These are phyloP conservation scores for Ascochyta clinopodiicola DNA, from an alignment of 2,329 filamentous ascomycete species.

Conservation along the genomic window DNA sequence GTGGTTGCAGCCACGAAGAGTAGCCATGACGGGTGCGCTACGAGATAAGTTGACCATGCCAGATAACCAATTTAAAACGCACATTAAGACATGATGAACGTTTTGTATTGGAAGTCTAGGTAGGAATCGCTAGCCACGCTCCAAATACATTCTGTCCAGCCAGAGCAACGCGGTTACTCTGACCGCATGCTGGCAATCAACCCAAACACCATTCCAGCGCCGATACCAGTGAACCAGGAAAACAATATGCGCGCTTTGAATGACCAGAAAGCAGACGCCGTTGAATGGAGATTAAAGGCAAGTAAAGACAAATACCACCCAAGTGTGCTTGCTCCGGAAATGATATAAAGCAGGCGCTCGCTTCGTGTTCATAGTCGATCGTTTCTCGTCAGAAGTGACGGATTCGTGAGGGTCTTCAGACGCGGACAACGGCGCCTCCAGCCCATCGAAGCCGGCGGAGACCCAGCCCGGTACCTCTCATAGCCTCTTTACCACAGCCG, in stretches of 20 bases:
- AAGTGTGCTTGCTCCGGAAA: conserved; percentile 6
- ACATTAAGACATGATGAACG: neutral
- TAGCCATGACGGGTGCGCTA: too few species aligned
- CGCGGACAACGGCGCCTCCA: conserved; percentile 29
- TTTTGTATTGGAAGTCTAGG: neutral
- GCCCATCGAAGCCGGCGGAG: conserved; percentile 43
- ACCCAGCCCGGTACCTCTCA: conserved; percentile 38
- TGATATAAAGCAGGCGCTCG: neutral
- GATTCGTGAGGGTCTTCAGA: neutral
- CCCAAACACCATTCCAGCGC: conserved; percentile 6
- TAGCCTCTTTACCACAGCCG: conserved; percentile 44
- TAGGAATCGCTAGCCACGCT: neutral
- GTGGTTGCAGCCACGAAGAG: too few species aligned
- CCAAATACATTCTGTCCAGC: neutral
- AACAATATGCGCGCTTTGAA: conserved; percentile 9
- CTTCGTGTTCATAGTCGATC: conserved; percentile 2
- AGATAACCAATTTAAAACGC: too few species aligned
- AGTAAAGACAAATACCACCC: conserved; percentile 6
- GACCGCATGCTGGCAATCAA: conserved; percentile 1
- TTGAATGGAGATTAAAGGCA: neutral
- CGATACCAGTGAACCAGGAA: neutral
- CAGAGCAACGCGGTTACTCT: neutral
- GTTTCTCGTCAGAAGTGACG: neutral
- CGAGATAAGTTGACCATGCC: too few species aligned
- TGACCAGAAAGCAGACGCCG: conserved; percentile 6